These are phyloP conservation scores for Talaromyces rugulosus DNA, from an alignment of 2,329 filamentous ascomycete genomes.

Conservation along the genomic window DNA sequence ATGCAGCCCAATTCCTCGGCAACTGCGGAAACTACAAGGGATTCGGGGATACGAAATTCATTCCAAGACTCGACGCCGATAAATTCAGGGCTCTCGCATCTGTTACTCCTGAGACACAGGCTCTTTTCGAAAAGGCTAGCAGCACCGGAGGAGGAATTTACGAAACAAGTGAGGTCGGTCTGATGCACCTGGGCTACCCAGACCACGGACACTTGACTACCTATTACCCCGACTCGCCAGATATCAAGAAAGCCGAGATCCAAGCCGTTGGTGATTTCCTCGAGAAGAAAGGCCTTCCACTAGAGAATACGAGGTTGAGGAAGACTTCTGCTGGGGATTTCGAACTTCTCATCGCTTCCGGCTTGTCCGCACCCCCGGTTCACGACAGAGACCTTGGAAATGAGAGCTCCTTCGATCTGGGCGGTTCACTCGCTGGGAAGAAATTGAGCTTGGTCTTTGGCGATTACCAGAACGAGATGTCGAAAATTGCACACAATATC, in stretches of 20 bases:
- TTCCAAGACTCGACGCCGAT: conserved; percentile 64
- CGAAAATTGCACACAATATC: conserved; percentile 60
- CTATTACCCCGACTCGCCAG: conserved; percentile 73
- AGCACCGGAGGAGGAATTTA: conserved; percentile 62
- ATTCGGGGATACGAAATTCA: conserved; percentile 80
- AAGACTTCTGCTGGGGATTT: conserved; percentile 63
- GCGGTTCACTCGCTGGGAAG: conserved; percentile 57
- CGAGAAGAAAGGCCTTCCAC: conserved; percentile 64
- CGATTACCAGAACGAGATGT: conserved; percentile 70
- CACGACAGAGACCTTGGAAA: conserved; percentile 67
- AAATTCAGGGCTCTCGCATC: conserved; percentile 62
- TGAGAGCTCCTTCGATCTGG: conserved; percentile 57
- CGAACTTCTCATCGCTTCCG: conserved; percentile 72
- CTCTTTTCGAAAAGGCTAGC: conserved; percentile 63
- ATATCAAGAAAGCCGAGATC: conserved; percentile 72
- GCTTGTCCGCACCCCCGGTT: conserved; percentile 54
- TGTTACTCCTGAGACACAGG: conserved; percentile 55
- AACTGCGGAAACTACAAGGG: conserved; percentile 84
- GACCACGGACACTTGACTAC: conserved; percentile 73
- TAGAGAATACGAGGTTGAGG: conserved; percentile 71
- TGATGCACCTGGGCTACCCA: conserved; percentile 72
- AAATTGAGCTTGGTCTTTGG: conserved; percentile 69
- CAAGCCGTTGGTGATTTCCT: conserved; percentile 67
- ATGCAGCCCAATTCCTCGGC: conserved; percentile 72
- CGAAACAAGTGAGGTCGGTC: conserved; percentile 57